These are phyloP conservation scores for Dioscorea zingiberensis DNA, from an alignment of 106 monocot genomes.

Conservation along the genomic window DNA sequence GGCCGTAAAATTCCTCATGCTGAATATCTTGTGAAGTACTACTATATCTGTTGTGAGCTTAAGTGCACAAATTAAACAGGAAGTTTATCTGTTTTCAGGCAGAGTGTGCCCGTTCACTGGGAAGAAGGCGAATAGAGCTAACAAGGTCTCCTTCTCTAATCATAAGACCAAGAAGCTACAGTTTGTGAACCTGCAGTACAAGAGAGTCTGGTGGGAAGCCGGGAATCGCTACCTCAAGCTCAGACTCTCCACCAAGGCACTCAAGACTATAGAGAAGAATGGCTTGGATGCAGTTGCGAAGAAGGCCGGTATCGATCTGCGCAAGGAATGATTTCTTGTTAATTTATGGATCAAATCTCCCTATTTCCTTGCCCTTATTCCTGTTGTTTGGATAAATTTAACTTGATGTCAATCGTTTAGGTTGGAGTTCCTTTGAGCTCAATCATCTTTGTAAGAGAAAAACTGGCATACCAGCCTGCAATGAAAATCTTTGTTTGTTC, in stretches of 20 bases:
- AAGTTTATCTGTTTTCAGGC: slow-evolving; percentile 19
- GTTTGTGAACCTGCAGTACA: slow-evolving; percentile 93
- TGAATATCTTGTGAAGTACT: not conserved
- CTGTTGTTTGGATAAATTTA: no score
- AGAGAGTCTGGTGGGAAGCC: slow-evolving; percentile 94
- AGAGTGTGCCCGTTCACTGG: slow-evolving; percentile 87
- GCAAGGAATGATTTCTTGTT: slow-evolving; percentile 36
- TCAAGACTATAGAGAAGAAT: slow-evolving; percentile 95
- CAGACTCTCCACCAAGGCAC: slow-evolving; percentile 75
- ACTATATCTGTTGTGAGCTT: not conserved
- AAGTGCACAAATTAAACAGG: no score
- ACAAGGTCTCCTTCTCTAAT: slow-evolving; percentile 90
- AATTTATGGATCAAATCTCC: no score
- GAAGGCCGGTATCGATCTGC: slow-evolving; percentile 93
- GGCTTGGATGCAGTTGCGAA: slow-evolving; percentile 89
- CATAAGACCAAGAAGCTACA: slow-evolving; percentile 89
- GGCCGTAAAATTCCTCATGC: not conserved
- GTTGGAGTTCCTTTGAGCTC: no score
- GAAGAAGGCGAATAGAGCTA: slow-evolving; percentile 87
- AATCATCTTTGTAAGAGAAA: no score
- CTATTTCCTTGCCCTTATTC: no score
- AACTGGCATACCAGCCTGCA: no score
- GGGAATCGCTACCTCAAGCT: slow-evolving; percentile 87
- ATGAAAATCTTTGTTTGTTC: no score
- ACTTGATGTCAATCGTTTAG: no score